Base-by-base conservation (phyloP, 495 filamentous ascomycete genomes). In the Chaetomium cochliodes region DNA sequence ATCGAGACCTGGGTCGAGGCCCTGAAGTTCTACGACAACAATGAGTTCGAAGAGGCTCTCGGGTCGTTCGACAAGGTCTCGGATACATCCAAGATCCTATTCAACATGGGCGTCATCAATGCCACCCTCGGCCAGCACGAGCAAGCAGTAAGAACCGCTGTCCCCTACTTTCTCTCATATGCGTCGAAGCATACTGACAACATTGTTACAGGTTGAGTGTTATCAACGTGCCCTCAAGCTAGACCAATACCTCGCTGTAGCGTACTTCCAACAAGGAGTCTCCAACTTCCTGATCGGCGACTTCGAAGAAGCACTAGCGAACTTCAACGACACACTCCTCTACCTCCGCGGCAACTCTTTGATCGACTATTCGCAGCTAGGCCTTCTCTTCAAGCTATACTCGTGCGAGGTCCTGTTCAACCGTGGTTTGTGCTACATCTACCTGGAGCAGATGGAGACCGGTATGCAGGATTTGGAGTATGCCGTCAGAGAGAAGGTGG, bases 321-420 rank as follows among this genome's bases (percentile, higher is more conserved):
- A 99, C 79, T 99, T 99, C 85, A 99, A 99, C 78, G 94, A 99
- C 68, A 96, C 96, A 5, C 80, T 99, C 60, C 80, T 96, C 37
- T 98, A 97, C 76, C 87, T 99, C 59, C 87, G 94, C 69, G 94
- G 94, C 52, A 98, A 99, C 76, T 92, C 91, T 49, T 90, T 90
- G 73, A 99, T 99, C 80, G 92, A 99, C 78, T 99, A 99, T 74
- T 93, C 96, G 67, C 94, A 99, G 76, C 82, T 99, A 51, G 94
- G 94, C 15, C 84, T 99, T 46, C 90, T 92, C 59, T 99, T 98
- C 80, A 96, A 96, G 69, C 81, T 99, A 6, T 97, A 90, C 77
- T 97, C 94, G 6, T 99, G 94, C 76, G 96, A 99, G 74, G 96
- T 97, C 3, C 81, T 99, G 18, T 99, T 99, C 85, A 99, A 99